Evolutionary conservation across 495 filamentous ascomycete species (phyloP), one percentile per base, ranked within the genome.

Genomic region (Lophium mytilinum): DNA sequence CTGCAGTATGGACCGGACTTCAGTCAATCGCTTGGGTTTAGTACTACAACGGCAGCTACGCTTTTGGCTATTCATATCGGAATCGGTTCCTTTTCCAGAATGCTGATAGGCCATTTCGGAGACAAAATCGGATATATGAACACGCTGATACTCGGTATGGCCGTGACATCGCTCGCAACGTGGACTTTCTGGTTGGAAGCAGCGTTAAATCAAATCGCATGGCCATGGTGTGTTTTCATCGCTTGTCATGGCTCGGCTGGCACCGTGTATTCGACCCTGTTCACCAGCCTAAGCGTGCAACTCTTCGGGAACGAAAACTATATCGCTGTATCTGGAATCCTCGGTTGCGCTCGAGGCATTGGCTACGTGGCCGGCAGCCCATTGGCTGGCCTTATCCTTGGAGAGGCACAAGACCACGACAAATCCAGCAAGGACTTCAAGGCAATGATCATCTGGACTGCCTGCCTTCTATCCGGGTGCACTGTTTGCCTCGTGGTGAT

Each of bases 221-320:
- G 19, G 9, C 24, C 47, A 14, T 58, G 49, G 56, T 34, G 19
- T 10, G 48, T 43, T 1, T 52, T 52, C 49, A 47, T 52, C 12
- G 19, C 47, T 5, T 4, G 36, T 5, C 42, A 58, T 42, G 56
- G 49, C 40, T n/a, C 53, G 15, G 17, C 33, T 4, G 35, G n/a
- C 18, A 49, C 49, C 30, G 34, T 15, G 14, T 53, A 41, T 21
- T 17, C 35, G 8, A 46, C 56, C 14, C 24, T 58, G 18, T 35
- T 43, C 11, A 35, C 15, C n/a, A 43, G 9, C 11, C 39, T 58
- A 5, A 50, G 37, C 17, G 37, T 43, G 18, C 37, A 34, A 12
- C 9, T 58, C 6, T 58, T 58, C 37, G 48, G 56, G 15, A 11
- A 52, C 34, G 56, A 58, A 30, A 18, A 36, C 30, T 58, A 58